phyloP scores from a whole-genome alignment of 441 rosid species.

The Jatropha multifida region DNA sequence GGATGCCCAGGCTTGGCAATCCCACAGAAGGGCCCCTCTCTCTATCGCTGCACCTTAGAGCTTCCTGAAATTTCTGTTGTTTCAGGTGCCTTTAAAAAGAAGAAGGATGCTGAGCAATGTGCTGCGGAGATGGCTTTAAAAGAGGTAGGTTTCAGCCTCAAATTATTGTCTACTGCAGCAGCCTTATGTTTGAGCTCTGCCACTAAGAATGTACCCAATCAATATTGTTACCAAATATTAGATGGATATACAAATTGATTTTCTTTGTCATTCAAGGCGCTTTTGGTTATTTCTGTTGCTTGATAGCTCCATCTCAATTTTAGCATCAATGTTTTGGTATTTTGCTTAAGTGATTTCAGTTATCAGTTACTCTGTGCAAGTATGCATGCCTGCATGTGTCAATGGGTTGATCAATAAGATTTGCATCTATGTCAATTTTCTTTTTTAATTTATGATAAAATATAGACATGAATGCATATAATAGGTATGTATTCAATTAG shows the following conservation, averaged over 20 bases:
- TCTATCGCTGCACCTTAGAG: slow-evolving; percentile 73
- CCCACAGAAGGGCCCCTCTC: slow-evolving; percentile 73
- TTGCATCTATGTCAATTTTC: neutral
- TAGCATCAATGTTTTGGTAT: neutral
- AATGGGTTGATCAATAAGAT: neutral
- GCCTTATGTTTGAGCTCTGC: neutral
- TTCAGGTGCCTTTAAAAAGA: slow-evolving; percentile 61
- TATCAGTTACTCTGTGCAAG: neutral
- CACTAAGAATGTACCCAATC: neutral
- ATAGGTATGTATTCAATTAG: neutral
- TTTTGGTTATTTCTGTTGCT: neutral
- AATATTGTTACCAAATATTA: neutral
- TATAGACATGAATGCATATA: neutral
- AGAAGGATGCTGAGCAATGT: slow-evolving; percentile 92
- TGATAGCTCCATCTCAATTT: neutral
- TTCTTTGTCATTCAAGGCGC: neutral
- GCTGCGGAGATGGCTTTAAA: slow-evolving; percentile 85
- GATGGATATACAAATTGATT: neutral
- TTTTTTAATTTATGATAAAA: neutral
- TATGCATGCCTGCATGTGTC: neutral
- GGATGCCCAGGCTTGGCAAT: slow-evolving; percentile 83
- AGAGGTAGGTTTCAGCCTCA: slow-evolving; percentile 44
- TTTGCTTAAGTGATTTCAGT: neutral
- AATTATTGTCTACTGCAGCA: neutral
- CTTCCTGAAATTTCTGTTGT: slow-evolving; percentile 72